These are phyloP conservation scores for Saccharomyces pastorianus DNA, from an alignment of 1,139 yeast genomes.

Conservation along the genomic window DNA sequence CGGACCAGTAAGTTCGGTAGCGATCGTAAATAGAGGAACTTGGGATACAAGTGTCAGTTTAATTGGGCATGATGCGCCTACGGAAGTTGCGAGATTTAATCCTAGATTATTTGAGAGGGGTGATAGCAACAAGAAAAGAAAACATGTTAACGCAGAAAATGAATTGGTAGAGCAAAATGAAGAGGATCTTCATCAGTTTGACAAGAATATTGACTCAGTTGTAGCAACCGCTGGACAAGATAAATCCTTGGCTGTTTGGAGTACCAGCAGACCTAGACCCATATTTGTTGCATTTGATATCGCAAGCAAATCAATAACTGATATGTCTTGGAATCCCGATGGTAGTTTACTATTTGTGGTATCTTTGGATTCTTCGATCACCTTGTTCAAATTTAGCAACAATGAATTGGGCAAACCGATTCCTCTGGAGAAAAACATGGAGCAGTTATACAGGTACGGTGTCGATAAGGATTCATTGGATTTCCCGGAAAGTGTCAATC, in stretches of 20 bases:
- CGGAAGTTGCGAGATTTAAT: slow-evolving; percentile 86
- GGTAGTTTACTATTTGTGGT: slow-evolving; percentile 67
- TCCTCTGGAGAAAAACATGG: slow-evolving; percentile 56
- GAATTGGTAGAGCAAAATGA: slow-evolving; percentile 3
- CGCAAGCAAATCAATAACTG: slow-evolving; percentile 57
- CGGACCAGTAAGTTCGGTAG: slow-evolving; percentile 90
- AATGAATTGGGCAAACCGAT: slow-evolving; percentile 71
- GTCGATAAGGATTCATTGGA: slow-evolving; percentile 76
- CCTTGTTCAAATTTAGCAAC: slow-evolving; percentile 58
- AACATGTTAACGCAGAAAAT: neutral
- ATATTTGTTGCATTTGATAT: slow-evolving; percentile 58
- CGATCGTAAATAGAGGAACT: slow-evolving; percentile 78
- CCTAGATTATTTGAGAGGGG: slow-evolving; percentile 51
- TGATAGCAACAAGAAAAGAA: slow-evolving; percentile 5
- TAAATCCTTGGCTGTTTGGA: slow-evolving; percentile 63
- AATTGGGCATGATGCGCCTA: slow-evolving; percentile 94
- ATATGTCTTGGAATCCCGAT: slow-evolving; percentile 69
- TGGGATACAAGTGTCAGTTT: slow-evolving; percentile 87
- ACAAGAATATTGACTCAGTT: slow-evolving; percentile 36
- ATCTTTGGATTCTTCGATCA: slow-evolving; percentile 78
- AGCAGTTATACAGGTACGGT: slow-evolving; percentile 74
- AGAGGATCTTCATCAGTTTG: slow-evolving; percentile 11
- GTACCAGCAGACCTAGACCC: slow-evolving; percentile 53
- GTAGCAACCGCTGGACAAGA: slow-evolving; percentile 80
- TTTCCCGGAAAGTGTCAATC: slow-evolving; percentile 81